phyloP scores from a whole-genome alignment of 345 rosid species.

The Sisymbrium irio region DNA sequence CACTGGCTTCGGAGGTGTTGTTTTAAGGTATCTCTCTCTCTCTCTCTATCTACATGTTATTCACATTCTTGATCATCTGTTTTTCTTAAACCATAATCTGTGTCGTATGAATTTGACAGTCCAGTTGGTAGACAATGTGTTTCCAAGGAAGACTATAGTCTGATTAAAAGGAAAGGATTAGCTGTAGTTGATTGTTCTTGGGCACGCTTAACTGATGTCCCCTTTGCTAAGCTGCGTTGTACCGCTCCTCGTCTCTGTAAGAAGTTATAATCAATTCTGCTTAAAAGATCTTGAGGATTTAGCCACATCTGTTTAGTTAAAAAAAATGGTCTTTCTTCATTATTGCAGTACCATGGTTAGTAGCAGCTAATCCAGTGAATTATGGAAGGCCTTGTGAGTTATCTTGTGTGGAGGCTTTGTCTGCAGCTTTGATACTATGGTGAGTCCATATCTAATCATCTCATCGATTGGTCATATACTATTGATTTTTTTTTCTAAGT shows the following conservation, averaged over 20 bases:
- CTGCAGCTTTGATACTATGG: conserved; percentile 94
- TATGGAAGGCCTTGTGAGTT: conserved; percentile 94
- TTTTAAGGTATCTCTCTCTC: conserved; percentile 55
- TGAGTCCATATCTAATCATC: conserved; percentile 23
- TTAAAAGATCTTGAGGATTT: background rate
- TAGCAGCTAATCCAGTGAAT: conserved; percentile 97
- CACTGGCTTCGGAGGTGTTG: conserved; percentile 85
- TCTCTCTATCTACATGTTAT: background rate
- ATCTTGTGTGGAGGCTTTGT: conserved; percentile 93
- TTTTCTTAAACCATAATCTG: background rate
- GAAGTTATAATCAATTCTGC: conserved; percentile 27
- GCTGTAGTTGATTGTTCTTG: conserved; percentile 99
- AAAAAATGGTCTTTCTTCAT: background rate
- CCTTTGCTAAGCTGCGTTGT: conserved; percentile 87
- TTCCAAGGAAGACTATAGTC: conserved; percentile 76
- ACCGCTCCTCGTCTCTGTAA: conserved; percentile 88
- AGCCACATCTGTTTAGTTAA: background rate
- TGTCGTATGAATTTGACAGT: conserved; percentile 43
- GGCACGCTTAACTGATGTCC: conserved; percentile 94
- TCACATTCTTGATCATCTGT: background rate
- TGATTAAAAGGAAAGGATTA: conserved; percentile 78
- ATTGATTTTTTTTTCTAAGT: background rate
- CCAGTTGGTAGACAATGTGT: conserved; percentile 89
- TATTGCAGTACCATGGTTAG: conserved; percentile 94
- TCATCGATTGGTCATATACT: background rate